Percentiles rank a stretch among this genome's conserved stretches.
phyloP scores from a whole-genome alignment of 1,284 basidiomycete species.

The Papiliotrema terrestris region DNA sequence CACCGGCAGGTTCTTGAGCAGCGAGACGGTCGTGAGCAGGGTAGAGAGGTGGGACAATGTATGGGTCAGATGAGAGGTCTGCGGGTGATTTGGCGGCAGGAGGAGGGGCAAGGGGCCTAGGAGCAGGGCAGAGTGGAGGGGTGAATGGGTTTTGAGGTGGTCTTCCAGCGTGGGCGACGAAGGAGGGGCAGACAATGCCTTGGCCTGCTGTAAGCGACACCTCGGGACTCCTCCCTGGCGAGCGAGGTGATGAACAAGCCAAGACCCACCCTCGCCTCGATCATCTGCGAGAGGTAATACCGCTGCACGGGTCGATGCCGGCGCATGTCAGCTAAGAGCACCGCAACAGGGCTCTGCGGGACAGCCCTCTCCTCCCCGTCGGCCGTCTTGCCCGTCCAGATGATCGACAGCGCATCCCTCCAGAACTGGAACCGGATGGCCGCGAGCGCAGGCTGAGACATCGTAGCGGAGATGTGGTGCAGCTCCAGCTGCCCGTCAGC shows the following conservation, averaged over 20 bases:
- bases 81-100: constrained; percentile 53
- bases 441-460: constrained; percentile 74
- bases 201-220: neutral
- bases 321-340: constrained; percentile 65
- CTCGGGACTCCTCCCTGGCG: too few relatives aligned
- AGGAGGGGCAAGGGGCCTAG: constrained; percentile 75
- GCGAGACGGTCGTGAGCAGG: constrained; percentile 51
- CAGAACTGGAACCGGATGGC: constrained; percentile 90
- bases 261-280: constrained; percentile 72
- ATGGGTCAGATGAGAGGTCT: constrained; percentile 65
- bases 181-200: constrained; percentile 2
- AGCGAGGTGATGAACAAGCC: neutral
- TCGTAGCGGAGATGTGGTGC: constrained; percentile 72
- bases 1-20: constrained; percentile 72
- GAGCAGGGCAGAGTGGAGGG: constrained; percentile 72
- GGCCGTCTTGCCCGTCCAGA: constrained; percentile 39
- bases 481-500: constrained; percentile 66
- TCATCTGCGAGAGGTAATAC: constrained; percentile 78
- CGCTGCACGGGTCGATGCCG: constrained; percentile 48
- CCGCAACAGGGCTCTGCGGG: constrained; percentile 76
- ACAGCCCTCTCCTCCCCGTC: constrained; percentile 27
- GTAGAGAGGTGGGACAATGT: constrained; percentile 57
- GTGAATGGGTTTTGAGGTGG: constrained; percentile 67
- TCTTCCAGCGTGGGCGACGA: constrained; percentile 60
- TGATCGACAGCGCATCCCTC: constrained; percentile 74